Conservation (phyloP, 2,329 filamentous ascomycete species). For the Trichoderma semiorbis region DNA sequence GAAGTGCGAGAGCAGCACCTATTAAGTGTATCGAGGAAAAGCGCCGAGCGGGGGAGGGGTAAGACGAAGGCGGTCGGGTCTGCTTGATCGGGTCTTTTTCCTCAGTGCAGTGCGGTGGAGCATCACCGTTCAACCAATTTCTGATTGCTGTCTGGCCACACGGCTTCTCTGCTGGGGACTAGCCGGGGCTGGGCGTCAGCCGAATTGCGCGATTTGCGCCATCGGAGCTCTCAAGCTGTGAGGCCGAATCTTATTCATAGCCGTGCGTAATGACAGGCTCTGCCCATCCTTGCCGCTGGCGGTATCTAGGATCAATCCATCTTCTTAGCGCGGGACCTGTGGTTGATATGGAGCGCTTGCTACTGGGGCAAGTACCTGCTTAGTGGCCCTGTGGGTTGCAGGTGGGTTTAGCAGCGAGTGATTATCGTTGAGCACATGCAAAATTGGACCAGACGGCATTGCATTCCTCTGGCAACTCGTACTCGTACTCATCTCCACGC, state of each 20-base stretch:
- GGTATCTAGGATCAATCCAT: not conserved
- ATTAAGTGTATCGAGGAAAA: slow-evolving; percentile 14
- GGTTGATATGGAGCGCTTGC: not conserved
- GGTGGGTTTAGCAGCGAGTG: not conserved
- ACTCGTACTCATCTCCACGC: not conserved
- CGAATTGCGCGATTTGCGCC: slow-evolving; percentile 17
- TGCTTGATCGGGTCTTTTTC: slow-evolving; percentile 8
- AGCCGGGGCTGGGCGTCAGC: slow-evolving; percentile 2
- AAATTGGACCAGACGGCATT: not conserved
- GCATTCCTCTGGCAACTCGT: not conserved
- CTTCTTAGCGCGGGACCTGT: not conserved
- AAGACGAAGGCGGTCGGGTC: slow-evolving; percentile 11
- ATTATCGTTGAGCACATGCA: not conserved
- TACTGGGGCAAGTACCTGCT: not conserved
- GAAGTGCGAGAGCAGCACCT: not conserved
- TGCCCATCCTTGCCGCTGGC: not conserved
- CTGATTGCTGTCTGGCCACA: not conserved
- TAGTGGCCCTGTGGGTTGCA: not conserved
- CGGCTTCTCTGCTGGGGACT: not conserved
- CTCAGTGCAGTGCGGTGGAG: not conserved
- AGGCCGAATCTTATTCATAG: slow-evolving; percentile 10
- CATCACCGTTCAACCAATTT: not conserved
- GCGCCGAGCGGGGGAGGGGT: slow-evolving; percentile 18
- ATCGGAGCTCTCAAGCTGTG: not conserved
- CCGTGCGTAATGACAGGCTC: slow-evolving; percentile 8